These are phyloP conservation scores for Scopulariopsis brevicaulis DNA, from an alignment of 2,329 filamentous ascomycete genomes.

Conservation along the genomic window DNA sequence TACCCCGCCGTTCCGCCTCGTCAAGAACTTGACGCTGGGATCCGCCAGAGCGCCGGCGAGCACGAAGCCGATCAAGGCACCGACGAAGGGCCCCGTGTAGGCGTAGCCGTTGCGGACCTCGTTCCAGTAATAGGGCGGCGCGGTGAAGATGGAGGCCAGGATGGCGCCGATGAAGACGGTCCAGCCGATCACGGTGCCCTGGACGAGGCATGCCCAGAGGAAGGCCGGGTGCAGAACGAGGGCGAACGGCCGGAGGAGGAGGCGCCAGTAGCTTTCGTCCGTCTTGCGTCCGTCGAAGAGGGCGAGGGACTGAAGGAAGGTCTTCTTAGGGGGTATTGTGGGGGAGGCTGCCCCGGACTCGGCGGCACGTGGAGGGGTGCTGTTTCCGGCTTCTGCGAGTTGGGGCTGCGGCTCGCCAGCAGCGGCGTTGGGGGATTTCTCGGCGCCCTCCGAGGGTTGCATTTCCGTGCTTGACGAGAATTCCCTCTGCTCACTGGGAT, in stretches of 20 bases:
- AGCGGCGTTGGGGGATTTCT: background rate
- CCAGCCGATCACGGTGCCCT: conserved; percentile 89
- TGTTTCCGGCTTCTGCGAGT: background rate
- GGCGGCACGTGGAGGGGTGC: background rate
- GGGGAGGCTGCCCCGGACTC: background rate
- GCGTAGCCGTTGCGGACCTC: conserved; percentile 77
- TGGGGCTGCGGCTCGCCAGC: background rate
- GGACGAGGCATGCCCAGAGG: conserved; percentile 67
- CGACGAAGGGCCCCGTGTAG: conserved; percentile 77
- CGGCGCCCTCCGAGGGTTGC: background rate
- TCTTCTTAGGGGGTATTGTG: conserved; percentile 33
- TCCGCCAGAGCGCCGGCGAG: conserved; percentile 69
- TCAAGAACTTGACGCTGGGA: conserved; percentile 57
- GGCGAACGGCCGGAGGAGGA: conserved; percentile 64
- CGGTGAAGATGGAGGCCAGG: conserved; percentile 70
- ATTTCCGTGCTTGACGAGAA: background rate
- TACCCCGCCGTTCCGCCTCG: conserved; percentile 62
- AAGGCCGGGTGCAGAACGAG: conserved; percentile 79
- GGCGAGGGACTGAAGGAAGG: conserved; percentile 48
- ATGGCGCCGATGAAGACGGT: conserved; percentile 85
- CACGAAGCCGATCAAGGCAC: conserved; percentile 65
- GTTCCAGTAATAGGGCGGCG: conserved; percentile 69
- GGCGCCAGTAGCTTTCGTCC: conserved; percentile 57
- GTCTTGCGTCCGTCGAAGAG: conserved; percentile 77
- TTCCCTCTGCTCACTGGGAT: background rate